Evolutionary conservation across 164 flowering plant species (phyloP).

Genomic region (Nelumbo lutea): DNA sequence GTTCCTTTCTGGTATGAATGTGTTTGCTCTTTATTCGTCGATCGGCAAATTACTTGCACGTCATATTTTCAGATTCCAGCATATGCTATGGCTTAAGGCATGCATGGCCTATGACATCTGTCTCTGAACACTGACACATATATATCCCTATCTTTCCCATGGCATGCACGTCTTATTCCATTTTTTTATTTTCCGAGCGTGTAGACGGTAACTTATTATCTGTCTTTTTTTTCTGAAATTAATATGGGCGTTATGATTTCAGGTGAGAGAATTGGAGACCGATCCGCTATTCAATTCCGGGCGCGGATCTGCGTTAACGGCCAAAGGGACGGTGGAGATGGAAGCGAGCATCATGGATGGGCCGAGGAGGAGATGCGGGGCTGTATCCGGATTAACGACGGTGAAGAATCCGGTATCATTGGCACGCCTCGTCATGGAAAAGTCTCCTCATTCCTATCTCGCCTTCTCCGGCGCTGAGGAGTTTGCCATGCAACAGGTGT

Average conservation of each 20-base stretch:
- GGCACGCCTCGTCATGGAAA: conserved; percentile 96
- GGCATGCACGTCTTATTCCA: too few species aligned
- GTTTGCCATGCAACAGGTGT: conserved; percentile 76
- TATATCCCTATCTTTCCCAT: too few species aligned
- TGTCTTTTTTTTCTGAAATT: background rate
- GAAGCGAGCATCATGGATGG: conserved; percentile 99
- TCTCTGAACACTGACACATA: too few species aligned
- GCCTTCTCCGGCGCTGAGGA: conserved; percentile 91
- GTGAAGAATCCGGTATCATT: conserved; percentile 92
- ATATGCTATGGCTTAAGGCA: too few species aligned
- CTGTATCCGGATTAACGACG: conserved; percentile 86
- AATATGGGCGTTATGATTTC: background rate
- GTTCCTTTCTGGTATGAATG: too few species aligned
- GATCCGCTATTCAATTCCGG: conserved; percentile 94
- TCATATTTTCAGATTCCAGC: too few species aligned
- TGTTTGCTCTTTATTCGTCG: too few species aligned
- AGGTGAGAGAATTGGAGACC: conserved; percentile 84
- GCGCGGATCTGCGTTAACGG: conserved; percentile 90
- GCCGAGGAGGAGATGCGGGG: conserved; percentile 66
- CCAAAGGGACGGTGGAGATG: conserved; percentile 93
- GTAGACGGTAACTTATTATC: too few species aligned
- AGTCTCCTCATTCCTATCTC: conserved; percentile 91
- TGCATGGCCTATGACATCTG: too few species aligned
- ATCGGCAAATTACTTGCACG: too few species aligned
- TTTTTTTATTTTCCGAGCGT: too few species aligned